A percentile compares a stretch with the other conserved stretches of the same genome.
phyloP scores from a whole-genome alignment of 768 basidiomycete genomes.

The Hemileccinum rubropunctum region DNA sequence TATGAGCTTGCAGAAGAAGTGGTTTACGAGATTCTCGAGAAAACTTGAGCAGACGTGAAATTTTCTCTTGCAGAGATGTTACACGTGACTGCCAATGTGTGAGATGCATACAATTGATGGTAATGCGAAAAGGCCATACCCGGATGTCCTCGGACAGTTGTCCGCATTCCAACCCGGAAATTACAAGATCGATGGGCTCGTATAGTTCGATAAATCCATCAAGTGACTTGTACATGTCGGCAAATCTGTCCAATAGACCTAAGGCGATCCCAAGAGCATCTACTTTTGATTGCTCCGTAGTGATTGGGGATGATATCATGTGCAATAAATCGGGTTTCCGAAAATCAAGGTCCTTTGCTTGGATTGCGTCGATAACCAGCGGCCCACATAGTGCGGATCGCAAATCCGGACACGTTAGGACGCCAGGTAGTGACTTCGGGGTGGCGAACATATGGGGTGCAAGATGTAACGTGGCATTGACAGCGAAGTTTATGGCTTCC shows the following conservation, averaged over 20 bases:
- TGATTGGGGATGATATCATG: conserved; percentile 35
- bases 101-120: conserved; percentile 6
- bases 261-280: conserved; percentile 66
- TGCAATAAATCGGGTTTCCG: conserved; percentile 46
- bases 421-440: conserved; percentile 54
- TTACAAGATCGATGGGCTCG: conserved; percentile 57
- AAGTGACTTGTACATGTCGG: conserved; percentile 73
- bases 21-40: conserved; percentile 70
- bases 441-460: conserved; percentile 58
- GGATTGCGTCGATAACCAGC: conserved; percentile 38
- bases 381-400: conserved; percentile 42
- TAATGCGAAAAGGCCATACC: conserved; percentile 38
- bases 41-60: conserved; percentile 70
- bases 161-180: conserved; percentile 50
- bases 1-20: conserved; percentile 85
- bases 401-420: conserved; percentile 73
- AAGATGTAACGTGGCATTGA: conserved; percentile 69
- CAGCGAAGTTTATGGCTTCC: conserved; percentile 81
- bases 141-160: conserved; percentile 50
- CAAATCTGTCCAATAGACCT: conserved; percentile 61
- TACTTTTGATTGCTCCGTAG: conserved; percentile 62
- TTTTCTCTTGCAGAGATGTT: conserved; percentile 43
- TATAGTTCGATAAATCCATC: conserved; percentile 87
- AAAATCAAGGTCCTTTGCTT: conserved; percentile 38
- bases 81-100: conserved; percentile 44